Evolutionary conservation across 78 protist species (phyloP), one percentile per base, ranked within the genome.

Genomic region (Bigelowiella natans): DNA sequence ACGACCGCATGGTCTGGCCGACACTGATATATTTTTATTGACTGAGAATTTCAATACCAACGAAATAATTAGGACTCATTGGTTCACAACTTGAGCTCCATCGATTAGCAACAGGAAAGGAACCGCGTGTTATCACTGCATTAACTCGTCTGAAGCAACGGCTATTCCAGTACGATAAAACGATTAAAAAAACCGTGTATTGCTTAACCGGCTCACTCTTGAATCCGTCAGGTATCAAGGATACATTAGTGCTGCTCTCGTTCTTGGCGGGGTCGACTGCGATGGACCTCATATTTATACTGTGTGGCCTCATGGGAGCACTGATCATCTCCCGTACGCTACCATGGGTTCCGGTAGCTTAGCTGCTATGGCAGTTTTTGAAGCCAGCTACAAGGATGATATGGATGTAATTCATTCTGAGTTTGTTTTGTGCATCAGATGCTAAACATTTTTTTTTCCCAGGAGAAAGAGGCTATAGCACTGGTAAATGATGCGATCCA

Each of bases 321-420:
- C 97, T 0, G 97, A 96, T 91, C 88, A 88, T 31, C 96, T 97
- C 73, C 99, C 99, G 1, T 99, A 92, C 91, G 97, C 97, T 18
- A 96, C 99, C 31, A 97, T 99, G 99, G 99, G 99, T 39, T 95
- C 97, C 2, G 99, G 99, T 38, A 97, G 98, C 28, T 93, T 98
- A 1, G 98, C 98, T 0, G 99, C 99, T 31, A 96, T 96, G 98
- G 89, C 98, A 1, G 94, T 97, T 36, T 93, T 98, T 36, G 99
- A 98, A 93, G 85, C 96, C 1, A 90, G 94, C 86, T 98, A 84
- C 91, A 93, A 93, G 91, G 90, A 82, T 1, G 92, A 93, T 2
- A 39, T 89, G 85, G 40, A 86, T 0, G 88, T 34, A 85, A 7
- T 7, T 29, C 18, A 11, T 37, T 85, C 11, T 28, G 18, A 7